These are phyloP conservation scores for Herpetomonas samuelpessoai DNA, from an alignment of 208 protist species.

Conservation along the genomic window DNA sequence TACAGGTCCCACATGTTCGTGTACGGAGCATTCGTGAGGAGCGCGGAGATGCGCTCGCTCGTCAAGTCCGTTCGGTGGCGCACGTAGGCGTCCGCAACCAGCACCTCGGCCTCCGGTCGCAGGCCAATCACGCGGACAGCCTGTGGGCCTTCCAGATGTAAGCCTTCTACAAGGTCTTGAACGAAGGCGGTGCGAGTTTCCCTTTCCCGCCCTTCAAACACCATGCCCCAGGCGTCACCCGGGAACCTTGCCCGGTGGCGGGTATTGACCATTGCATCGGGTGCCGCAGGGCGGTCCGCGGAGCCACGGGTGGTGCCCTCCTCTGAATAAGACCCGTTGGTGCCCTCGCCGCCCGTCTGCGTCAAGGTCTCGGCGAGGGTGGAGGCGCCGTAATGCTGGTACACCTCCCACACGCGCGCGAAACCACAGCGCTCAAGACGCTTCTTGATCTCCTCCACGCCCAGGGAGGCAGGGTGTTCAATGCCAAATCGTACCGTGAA, in stretches of 20 bases:
- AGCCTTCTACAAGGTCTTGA: neutral
- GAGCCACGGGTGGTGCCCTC: neutral
- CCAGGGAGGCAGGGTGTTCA: neutral
- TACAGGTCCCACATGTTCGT: neutral
- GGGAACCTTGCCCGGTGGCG: neutral
- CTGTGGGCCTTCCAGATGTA: neutral
- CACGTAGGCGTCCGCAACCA: neutral
- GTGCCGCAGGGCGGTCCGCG: too few species aligned
- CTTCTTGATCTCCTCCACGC: neutral
- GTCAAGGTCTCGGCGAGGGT: neutral
- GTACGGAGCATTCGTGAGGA: neutral
- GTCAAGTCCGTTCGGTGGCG: neutral
- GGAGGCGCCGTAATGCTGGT: neutral
- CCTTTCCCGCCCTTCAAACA: neutral
- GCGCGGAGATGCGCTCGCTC: neutral
- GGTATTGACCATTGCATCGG: neutral
- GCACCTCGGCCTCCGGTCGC: too few species aligned
- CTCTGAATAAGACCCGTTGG: neutral
- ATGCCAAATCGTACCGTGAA: neutral
- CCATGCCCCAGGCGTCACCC: neutral
- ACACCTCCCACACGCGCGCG: neutral
- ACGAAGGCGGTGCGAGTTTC: neutral
- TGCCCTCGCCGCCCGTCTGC: neutral
- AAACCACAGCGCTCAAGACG: neutral
- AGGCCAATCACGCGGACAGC: neutral